Percentiles rank a stretch among this genome's conserved stretches.
Evolutionary conservation across 2,329 filamentous ascomycete genomes (phyloP).

Genomic region (Colletotrichum tanaceti): DNA sequence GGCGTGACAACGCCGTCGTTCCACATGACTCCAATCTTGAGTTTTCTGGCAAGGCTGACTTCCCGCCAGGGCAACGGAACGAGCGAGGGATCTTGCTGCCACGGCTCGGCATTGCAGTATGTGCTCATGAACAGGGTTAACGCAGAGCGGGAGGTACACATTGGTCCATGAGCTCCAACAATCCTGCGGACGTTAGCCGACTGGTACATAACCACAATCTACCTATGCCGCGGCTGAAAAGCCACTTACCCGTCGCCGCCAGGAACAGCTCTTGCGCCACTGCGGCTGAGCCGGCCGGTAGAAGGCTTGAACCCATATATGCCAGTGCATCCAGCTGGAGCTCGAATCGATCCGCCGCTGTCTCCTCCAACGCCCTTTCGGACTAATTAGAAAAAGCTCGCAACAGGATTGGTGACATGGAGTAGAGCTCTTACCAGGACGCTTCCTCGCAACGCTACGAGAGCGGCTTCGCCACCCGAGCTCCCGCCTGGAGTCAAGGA

Average conservation of each 20-base stretch:
- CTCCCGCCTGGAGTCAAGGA: constrained; percentile 6
- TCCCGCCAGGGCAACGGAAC: constrained; percentile 11
- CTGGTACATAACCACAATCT: too few relatives aligned
- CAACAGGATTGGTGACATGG: constrained; percentile 4
- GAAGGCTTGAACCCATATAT: constrained; percentile 17
- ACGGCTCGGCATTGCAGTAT: constrained; percentile 4
- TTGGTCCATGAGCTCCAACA: constrained; percentile 1
- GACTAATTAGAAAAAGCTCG: background rate
- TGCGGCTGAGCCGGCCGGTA: background rate
- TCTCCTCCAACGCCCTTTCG: constrained; percentile 9
- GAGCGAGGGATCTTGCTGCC: constrained; percentile 7
- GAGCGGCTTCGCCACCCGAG: constrained; percentile 16
- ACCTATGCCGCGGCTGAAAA: background rate
- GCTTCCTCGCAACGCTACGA: constrained; percentile 18
- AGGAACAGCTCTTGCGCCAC: constrained; percentile 6
- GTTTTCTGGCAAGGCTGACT: constrained; percentile 7
- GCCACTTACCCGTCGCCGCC: constrained; percentile 8
- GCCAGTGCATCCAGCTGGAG: constrained; percentile 11
- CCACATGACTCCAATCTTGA: constrained; percentile 27
- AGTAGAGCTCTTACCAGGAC: constrained; percentile 6
- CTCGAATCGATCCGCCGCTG: constrained; percentile 17
- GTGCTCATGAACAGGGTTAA: background rate
- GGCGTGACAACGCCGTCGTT: constrained; percentile 15
- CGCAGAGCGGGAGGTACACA: constrained; percentile 5
- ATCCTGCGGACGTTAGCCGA: too few relatives aligned